A percentile compares a stretch with the other conserved stretches of the same genome.
Evolutionary conservation across 495 filamentous ascomycete genomes (phyloP).

Genomic region (Penicillium mononematosum): DNA sequence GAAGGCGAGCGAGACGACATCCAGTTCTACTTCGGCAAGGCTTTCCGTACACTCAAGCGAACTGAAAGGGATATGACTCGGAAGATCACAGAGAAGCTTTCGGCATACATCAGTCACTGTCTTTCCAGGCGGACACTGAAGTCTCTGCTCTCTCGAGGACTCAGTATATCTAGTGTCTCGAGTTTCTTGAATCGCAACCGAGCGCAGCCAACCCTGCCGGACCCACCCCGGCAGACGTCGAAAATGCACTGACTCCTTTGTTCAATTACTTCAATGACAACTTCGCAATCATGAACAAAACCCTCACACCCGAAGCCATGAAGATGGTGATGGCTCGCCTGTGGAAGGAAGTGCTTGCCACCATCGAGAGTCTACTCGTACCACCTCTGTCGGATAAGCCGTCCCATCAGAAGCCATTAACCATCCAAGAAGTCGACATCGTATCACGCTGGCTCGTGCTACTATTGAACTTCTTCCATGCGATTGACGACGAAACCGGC

Average conservation of each 20-base stretch:
- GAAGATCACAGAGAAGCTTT: slow-evolving; percentile 98
- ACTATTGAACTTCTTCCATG: slow-evolving; percentile 93
- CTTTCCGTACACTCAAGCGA: slow-evolving; percentile 90
- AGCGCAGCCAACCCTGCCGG: slow-evolving; percentile 54
- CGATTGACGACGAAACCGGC: slow-evolving; percentile 80
- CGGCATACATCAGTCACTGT: slow-evolving; percentile 87
- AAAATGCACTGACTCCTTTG: slow-evolving; percentile 80
- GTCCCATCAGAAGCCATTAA: slow-evolving; percentile 82
- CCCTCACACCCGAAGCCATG: slow-evolving; percentile 90
- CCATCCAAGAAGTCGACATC: slow-evolving; percentile 86
- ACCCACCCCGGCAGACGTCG: slow-evolving; percentile 69
- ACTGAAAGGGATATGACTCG: slow-evolving; percentile 97
- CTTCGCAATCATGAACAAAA: slow-evolving; percentile 98
- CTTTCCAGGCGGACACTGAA: slow-evolving; percentile 79
- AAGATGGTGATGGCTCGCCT: slow-evolving; percentile 94
- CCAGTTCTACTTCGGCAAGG: slow-evolving; percentile 97
- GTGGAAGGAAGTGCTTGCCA: slow-evolving; percentile 96
- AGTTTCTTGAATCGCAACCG: slow-evolving; percentile 70
- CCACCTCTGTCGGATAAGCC: slow-evolving; percentile 95
- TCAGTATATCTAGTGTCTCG: slow-evolving; percentile 72
- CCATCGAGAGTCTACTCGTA: slow-evolving; percentile 86
- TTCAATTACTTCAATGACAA: slow-evolving; percentile 98
- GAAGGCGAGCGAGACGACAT: slow-evolving; percentile 98
- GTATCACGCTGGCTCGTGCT: slow-evolving; percentile 94
- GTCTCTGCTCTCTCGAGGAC: slow-evolving; percentile 67